phyloP scores from a whole-genome alignment of 2,329 filamentous ascomycete species.

The Rutstroemia sp. region DNA sequence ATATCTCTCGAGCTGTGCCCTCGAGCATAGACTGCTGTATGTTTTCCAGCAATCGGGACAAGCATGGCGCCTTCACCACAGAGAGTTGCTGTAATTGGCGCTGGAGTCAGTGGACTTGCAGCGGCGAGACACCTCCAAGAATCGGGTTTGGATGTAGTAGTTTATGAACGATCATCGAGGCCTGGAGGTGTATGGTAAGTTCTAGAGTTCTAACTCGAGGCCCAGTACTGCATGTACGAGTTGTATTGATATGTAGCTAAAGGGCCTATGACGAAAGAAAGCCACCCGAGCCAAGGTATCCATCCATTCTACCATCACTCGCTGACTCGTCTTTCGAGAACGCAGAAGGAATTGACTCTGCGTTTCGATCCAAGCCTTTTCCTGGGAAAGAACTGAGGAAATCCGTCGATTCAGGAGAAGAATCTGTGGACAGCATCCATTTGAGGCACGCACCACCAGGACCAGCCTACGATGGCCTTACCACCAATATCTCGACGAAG shows the following conservation, averaged over 20 bases:
- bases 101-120: constrained; percentile 43
- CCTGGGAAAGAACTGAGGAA: not conserved
- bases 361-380: not conserved
- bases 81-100: constrained; percentile 40
- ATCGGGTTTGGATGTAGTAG: constrained; percentile 40
- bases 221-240: not conserved
- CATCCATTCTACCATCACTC: constrained; percentile 18
- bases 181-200: constrained; percentile 47
- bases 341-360: not conserved
- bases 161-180: constrained; percentile 45
- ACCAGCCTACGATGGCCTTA: constrained; percentile 22
- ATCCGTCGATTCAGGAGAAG: not conserved
- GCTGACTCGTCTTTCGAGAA: constrained; percentile 12
- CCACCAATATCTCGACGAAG: constrained; percentile 23
- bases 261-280: constrained; percentile 23
- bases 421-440: constrained; percentile 1
- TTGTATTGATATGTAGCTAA: not conserved
- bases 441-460: constrained; percentile 23
- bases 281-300: constrained; percentile 20
- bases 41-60: no score
- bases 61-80: no score
- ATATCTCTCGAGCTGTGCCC: no score
- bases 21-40: no score
- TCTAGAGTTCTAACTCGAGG: not conserved
- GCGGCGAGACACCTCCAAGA: constrained; percentile 39